These are phyloP conservation scores for Carex parvula DNA, from an alignment of 176 grass and related monocot species.

Conservation along the genomic window DNA sequence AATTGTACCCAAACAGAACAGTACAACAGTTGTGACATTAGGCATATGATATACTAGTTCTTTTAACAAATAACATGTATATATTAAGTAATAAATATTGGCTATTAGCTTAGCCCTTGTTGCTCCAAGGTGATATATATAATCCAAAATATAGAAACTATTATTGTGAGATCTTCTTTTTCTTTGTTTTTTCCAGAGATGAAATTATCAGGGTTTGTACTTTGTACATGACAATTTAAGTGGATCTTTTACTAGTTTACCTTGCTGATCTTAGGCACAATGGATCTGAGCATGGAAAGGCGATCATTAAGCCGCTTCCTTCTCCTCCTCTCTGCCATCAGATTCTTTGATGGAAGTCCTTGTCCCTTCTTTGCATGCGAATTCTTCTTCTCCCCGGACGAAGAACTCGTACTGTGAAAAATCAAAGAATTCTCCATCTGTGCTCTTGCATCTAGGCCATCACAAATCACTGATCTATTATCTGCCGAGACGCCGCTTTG, in stretches of 20 bases:
- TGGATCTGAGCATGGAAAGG: constrained; percentile 86
- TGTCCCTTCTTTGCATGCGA: constrained; percentile 20
- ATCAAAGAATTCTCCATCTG: constrained; percentile 39
- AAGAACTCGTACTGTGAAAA: constrained; percentile 30
- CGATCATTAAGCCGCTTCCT: constrained; percentile 79
- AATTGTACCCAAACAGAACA: not conserved
- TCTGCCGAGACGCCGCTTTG: constrained; percentile 5
- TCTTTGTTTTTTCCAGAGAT: not conserved
- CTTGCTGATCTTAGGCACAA: constrained; percentile 85
- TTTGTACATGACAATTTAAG: not conserved
- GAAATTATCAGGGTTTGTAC: not conserved
- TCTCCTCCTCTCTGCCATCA: constrained; percentile 77
- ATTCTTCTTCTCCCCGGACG: constrained; percentile 18
- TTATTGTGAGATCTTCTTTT: not conserved
- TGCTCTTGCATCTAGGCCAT: constrained; percentile 20
- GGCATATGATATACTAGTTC: not conserved
- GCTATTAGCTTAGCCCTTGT: not conserved
- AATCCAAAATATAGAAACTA: not conserved
- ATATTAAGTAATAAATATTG: not conserved
- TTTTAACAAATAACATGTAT: not conserved
- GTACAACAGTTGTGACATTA: not conserved
- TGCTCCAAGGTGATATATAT: not conserved
- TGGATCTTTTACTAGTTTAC: constrained; percentile 9
- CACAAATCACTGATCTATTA: not conserved
- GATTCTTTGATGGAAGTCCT: constrained; percentile 59